Percentiles rank a stretch among this genome's conserved stretches.
Conservation (phyloP, 78 protist species). For the Tieghemostelium lacteum region DNA sequence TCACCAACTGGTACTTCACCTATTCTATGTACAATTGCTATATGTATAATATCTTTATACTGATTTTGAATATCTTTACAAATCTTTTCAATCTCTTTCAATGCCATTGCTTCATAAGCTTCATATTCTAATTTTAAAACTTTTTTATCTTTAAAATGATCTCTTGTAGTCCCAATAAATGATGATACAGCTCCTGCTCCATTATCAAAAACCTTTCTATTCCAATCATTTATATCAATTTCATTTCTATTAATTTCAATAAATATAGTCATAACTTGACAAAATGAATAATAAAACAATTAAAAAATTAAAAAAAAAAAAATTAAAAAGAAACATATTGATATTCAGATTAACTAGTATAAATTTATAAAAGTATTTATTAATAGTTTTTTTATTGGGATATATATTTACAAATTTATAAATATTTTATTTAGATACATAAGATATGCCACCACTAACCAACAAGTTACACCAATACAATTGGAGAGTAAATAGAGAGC, state of each 20-base stretch:
- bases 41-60: conserved; percentile 20
- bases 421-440: conserved; percentile 70
- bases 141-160: conserved; percentile 62
- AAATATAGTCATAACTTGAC: neutral
- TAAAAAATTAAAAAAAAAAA: no score
- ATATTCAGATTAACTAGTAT: no score
- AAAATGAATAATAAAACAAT: no score
- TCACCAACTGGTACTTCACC: conserved; percentile 83
- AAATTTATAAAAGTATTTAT: no score
- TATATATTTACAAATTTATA: conserved; percentile 45
- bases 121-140: conserved; percentile 81
- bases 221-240: conserved; percentile 19
- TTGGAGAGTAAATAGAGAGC: conserved; percentile 35
- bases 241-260: conserved; percentile 6
- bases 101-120: conserved; percentile 86
- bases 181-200: conserved; percentile 71
- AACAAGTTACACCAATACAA: conserved; percentile 71
- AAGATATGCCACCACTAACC: conserved; percentile 67
- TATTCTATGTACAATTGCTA: conserved; percentile 61
- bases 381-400: neutral
- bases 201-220: conserved; percentile 8
- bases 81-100: conserved; percentile 42
- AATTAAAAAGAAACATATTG: no score
- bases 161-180: conserved; percentile 79
- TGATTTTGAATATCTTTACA: neutral